These are phyloP conservation scores for Hibiscus mutabilis DNA, from an alignment of 345 rosid species.

Conservation along the genomic window DNA sequence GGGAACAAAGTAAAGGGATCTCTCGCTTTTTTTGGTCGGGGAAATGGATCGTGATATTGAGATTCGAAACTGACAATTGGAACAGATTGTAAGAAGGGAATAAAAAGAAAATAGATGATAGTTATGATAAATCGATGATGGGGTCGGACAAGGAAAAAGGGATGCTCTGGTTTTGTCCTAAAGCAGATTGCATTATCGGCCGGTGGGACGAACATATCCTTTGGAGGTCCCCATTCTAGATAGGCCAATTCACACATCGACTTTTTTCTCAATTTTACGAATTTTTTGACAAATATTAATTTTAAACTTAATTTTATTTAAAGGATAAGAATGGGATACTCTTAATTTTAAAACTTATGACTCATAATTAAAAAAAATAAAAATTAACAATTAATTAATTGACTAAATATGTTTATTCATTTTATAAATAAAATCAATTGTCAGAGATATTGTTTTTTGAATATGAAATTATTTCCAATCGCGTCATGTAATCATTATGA, in stretches of 20 bases:
- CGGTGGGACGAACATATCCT: background rate
- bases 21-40: conserved; percentile 5
- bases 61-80: background rate
- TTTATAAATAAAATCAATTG: background rate
- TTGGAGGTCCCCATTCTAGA: background rate
- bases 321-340: no score
- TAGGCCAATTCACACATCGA: background rate
- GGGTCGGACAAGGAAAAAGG: conserved; percentile 2
- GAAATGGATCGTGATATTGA: background rate
- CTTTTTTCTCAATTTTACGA: background rate
- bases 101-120: background rate
- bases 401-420: background rate
- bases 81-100: background rate
- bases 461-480: background rate
- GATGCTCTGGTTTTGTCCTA: conserved; percentile 5
- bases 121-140: background rate
- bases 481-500: background rate
- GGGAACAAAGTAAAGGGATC: background rate
- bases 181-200: conserved; percentile 1
- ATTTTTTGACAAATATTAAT: no score
- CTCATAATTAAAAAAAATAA: no score
- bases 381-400: no score
- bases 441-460: background rate
- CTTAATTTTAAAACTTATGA: no score
- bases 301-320: no score